Percentiles rank a stretch among this genome's conserved stretches.
Conservation (phyloP, 176 grass and related monocot genomes). For the Tillandsia leiboldiana region DNA sequence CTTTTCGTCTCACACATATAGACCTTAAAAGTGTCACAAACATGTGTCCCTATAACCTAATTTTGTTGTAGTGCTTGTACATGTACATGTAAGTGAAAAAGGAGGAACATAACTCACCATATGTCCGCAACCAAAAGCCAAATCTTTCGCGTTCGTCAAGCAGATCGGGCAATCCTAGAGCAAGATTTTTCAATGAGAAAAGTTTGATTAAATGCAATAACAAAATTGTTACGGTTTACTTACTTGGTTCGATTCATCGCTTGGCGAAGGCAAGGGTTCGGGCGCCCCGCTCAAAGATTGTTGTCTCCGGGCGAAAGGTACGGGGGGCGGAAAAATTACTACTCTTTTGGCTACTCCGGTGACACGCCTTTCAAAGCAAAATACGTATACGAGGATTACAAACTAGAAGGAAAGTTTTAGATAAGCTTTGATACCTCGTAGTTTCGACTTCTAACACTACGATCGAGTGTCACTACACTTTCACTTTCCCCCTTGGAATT, state of each 20-base stretch:
- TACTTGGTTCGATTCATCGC: constrained; percentile 43
- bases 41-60: too few relatives aligned
- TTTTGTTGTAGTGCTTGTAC: too few relatives aligned
- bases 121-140: constrained; percentile 85
- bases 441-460: too few relatives aligned
- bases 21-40: too few relatives aligned
- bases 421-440: too few relatives aligned
- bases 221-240: neutral
- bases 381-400: too few relatives aligned
- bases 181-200: too few relatives aligned
- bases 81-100: neutral
- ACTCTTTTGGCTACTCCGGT: constrained; percentile 49
- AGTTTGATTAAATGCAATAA: neutral
- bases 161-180: constrained; percentile 79
- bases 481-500: too few relatives aligned
- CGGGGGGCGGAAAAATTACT: constrained; percentile 41
- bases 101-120: constrained; percentile 37
- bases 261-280: neutral
- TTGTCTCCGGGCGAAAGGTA: constrained; percentile 35
- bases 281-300: constrained; percentile 21
- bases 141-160: constrained; percentile 64
- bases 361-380: constrained; percentile 21
- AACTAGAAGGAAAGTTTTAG: too few relatives aligned
- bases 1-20: too few relatives aligned
- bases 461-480: too few relatives aligned